Evolutionary conservation across 1,284 basidiomycete species (phyloP).

Genomic region (Pterula multifida): DNA sequence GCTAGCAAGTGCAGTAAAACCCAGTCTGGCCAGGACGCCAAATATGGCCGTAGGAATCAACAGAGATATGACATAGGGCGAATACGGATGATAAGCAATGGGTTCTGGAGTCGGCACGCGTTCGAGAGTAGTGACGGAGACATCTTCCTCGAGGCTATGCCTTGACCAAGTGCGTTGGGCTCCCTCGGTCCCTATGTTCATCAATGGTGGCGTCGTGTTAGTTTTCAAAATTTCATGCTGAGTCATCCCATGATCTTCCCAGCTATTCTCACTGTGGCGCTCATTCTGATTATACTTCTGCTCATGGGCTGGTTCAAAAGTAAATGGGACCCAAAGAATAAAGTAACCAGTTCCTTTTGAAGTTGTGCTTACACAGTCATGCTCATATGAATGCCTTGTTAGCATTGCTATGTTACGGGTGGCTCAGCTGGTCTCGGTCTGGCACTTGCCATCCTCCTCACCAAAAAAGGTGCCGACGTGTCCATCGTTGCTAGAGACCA

Average conservation of each 20-base stretch:
- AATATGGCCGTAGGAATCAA: constrained; percentile 70
- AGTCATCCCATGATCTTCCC: constrained; percentile 6
- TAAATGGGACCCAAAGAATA: constrained; percentile 19
- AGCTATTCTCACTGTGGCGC: constrained; percentile 2
- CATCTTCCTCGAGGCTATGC: background rate
- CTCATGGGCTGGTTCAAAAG: constrained; percentile 10
- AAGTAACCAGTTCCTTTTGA: constrained; percentile 10
- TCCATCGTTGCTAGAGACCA: constrained; percentile 60
- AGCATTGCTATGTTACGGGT: constrained; percentile 1
- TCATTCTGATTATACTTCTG: background rate
- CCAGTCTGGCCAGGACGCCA: constrained; percentile 69
- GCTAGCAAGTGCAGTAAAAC: constrained; percentile 55
- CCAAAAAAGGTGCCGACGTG: constrained; percentile 52
- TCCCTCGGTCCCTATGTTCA: background rate
- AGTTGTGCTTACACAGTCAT: background rate
- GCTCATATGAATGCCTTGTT: background rate
- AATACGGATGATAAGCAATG: constrained; percentile 30
- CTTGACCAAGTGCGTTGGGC: background rate
- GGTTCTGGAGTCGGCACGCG: constrained; percentile 1
- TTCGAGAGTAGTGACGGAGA: background rate
- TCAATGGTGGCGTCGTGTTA: background rate
- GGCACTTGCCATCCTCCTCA: constrained; percentile 48
- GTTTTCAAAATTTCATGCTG: too few species aligned
- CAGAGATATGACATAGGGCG: constrained; percentile 52
- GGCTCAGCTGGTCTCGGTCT: constrained; percentile 45